Evolutionary conservation across 352 stramenopile species (phyloP).

Genomic region (Hyaloperonospora brassicae): DNA sequence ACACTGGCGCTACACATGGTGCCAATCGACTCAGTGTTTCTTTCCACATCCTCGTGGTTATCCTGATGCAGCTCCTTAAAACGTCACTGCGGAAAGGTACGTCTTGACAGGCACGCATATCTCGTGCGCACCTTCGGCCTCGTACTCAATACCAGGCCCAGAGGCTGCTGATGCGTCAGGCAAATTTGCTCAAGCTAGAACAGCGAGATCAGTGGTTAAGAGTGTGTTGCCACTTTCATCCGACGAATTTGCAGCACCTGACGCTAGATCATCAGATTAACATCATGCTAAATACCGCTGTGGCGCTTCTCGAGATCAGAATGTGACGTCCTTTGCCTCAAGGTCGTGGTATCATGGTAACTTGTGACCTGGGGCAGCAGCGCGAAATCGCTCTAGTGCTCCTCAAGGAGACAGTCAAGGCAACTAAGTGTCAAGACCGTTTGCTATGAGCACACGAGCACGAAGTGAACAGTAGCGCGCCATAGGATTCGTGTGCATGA

Average conservation of each 20-base stretch:
- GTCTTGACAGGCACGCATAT: conserved; percentile 86
- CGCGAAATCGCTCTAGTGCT: conserved; percentile 59
- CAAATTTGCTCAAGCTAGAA: conserved; percentile 95
- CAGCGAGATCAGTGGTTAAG: conserved; percentile 89
- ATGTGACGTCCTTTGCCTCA: conserved; percentile 75
- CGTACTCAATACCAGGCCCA: conserved; percentile 90
- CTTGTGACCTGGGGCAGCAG: conserved; percentile 71
- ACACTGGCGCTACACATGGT: conserved; percentile 78
- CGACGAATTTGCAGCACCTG: conserved; percentile 68
- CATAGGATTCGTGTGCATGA: conserved; percentile 23
- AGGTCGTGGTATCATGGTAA: conserved; percentile 85
- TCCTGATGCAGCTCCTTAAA: conserved; percentile 41
- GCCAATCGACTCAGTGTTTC: conserved; percentile 56
- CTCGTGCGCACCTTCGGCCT: conserved; percentile 97
- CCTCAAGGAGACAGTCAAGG: conserved; percentile 62
- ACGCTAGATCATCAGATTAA: conserved; percentile 34
- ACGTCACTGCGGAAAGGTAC: conserved; percentile 93
- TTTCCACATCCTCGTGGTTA: conserved; percentile 58
- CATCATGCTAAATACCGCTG: conserved; percentile 54
- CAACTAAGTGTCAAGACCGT: conserved; percentile 84
- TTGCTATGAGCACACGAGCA: conserved; percentile 89
- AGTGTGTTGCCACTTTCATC: conserved; percentile 46
- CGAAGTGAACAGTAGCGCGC: conserved; percentile 83
- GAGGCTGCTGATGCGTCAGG: conserved; percentile 91
- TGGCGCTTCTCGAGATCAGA: conserved; percentile 69